Evolutionary conservation across 2,329 filamentous ascomycete species (phyloP), one percentile per base, ranked within the genome.

Genomic region (Colletotrichum navitas): DNA sequence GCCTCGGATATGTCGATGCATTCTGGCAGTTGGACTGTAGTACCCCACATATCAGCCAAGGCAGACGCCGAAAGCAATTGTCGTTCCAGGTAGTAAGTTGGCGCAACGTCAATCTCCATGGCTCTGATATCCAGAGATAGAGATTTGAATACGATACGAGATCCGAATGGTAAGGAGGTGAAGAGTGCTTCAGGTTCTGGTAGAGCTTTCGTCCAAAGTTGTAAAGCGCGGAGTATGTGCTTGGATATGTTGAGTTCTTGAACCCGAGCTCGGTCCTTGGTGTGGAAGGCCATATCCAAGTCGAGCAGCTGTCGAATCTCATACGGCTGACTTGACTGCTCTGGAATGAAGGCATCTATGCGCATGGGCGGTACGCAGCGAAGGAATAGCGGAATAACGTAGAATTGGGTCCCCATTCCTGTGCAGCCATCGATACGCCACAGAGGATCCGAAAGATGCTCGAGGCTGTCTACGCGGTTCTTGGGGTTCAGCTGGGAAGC

Each of bases 341-440:
- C 85, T 5, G 87, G 85, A 41, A 90, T 84, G 76, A 88, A 90
- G 32, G 89, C 83, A 76, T 91, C 88, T 75, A 90, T 83, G 49
- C 88, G 85, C 74, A 88, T 83, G 1, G 88, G 88, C 5, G 84
- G 80, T 26, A 84, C 76, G 21, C 79, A 75, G 6, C 76, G 74
- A 39, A 88, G 74, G 76, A 89, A 89, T 29, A 87, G 79, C 21
- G 89, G 88, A 4, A 89, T 76, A 36, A 83, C 85, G 76, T 87
- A 90, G 75, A 86, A 88, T 76, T 90, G 88, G 14, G 86, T 89
- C 5, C 88, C 89, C 66, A 88, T 82, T 24, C 84, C 86, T 29
- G 86, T 86, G 74, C 85, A 88, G 60, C 89, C 88, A 74, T 91
- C 88, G 59, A 91, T 85, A 43, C 86, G 84, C 88, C 89, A 91